Base-by-base conservation (phyloP, 257 asterid species). In the Scutellaria baicalensis region DNA sequence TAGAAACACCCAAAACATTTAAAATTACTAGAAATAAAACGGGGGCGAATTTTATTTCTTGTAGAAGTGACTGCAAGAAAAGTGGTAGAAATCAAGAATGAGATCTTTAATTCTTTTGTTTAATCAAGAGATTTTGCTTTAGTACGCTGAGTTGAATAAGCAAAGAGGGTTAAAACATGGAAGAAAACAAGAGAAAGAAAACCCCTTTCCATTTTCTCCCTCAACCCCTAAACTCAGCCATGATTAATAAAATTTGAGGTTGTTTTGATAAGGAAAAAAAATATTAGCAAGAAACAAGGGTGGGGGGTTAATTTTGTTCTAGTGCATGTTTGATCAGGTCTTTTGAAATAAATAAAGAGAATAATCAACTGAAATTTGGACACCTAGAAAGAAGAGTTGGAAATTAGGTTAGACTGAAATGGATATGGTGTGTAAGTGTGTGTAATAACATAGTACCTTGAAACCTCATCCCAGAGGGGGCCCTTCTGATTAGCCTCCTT, bases 401-500 rank as follows among this genome's bases (percentile, higher is more conserved):
- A 39, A 72, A 66, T 66, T 71, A 72, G 78, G 75, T 70, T 42
- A 43, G 68, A 9, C 18, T 23, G 54, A 58, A 49, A 66, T 12
- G 3, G 6, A 74, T 18, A 11, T 1, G 0, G 0, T 47, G 8
- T 64, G 56, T 4, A 10, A n/a, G 3, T 50, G 36, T 16, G n/a
- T 62, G 8, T 56, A 27, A 51, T 21, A 17, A 54, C 40, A 8
- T 42, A 43, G 7, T 79, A 93, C 99, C 96, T 91, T 48, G 99
- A 91, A 73, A 94, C 95, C 78, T 91, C 96, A 77, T 94, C 97
- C 99, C 99, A 94, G 62, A 94, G 70, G 8, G 96, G 99, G 7
- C 97, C 97, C 60, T 94, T 94, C 69, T 94, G 99, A 72, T 86
- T 91, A 50, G 97, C 96, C 72, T 94, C 99, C 67, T 94, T 94